Percentiles rank a stretch among this genome's conserved stretches.
phyloP scores from a whole-genome alignment of 257 asterid species.

The Eucommia ulmoides region DNA sequence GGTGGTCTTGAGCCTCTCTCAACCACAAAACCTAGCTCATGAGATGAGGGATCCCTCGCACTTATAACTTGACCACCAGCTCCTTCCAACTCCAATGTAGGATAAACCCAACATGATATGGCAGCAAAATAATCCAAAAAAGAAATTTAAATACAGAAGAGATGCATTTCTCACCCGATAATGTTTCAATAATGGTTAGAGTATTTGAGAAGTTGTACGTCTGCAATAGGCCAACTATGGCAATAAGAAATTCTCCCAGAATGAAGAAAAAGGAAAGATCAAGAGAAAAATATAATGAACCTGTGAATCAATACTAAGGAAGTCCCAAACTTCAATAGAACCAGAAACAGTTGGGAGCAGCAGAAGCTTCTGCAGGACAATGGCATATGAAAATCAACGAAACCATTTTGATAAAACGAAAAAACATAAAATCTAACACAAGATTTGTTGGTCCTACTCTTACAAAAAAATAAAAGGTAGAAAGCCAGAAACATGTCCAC shows the following conservation, averaged over 20 bases:
- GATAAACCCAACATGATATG: slow-evolving; percentile 12
- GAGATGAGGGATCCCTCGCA: too few species aligned
- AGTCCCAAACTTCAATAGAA: slow-evolving; percentile 97
- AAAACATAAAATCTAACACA: background rate
- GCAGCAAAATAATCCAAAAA: slow-evolving; percentile 5
- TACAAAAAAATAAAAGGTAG: too few species aligned
- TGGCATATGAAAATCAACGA: too few species aligned
- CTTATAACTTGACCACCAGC: too few species aligned
- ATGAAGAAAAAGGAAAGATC: slow-evolving; percentile 9
- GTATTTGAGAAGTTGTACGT: slow-evolving; percentile 79
- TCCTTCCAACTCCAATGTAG: too few species aligned
- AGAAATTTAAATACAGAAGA: slow-evolving; percentile 5
- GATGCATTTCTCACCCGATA: slow-evolving; percentile 47
- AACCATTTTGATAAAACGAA: background rate
- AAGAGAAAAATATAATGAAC: slow-evolving; percentile 24
- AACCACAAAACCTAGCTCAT: too few species aligned
- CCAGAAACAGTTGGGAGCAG: slow-evolving; percentile 78
- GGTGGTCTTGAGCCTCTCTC: too few species aligned
- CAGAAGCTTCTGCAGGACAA: slow-evolving; percentile 58
- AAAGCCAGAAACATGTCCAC: too few species aligned
- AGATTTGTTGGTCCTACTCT: too few species aligned
- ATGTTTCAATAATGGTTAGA: slow-evolving; percentile 72
- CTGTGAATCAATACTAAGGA: slow-evolving; percentile 98
- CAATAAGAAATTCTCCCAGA: slow-evolving; percentile 10
- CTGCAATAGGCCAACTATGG: slow-evolving; percentile 36